Evolutionary conservation across 2,329 filamentous ascomycete species (phyloP).

Genomic region (Trichoderma arundinaceum): DNA sequence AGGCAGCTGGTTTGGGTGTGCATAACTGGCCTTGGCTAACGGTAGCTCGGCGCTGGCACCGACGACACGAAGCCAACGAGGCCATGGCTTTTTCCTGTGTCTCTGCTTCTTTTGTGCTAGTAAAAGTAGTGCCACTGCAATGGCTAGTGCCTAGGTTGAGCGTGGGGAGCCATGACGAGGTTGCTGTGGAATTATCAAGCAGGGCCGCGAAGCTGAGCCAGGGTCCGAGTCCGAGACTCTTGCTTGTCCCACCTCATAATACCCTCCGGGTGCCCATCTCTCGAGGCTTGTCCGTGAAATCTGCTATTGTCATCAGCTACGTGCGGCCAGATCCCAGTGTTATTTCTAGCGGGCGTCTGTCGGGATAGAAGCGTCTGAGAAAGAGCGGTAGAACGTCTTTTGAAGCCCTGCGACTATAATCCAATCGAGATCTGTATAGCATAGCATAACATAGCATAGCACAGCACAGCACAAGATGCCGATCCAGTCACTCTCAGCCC

Average conservation of each 20-base stretch:
- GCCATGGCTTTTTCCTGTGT: not conserved
- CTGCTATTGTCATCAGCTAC: slow-evolving; percentile 1
- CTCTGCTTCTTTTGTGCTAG: not conserved
- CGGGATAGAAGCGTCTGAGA: not conserved
- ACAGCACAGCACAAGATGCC: slow-evolving; percentile 62
- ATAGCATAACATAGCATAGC: not conserved
- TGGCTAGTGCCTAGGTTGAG: not conserved
- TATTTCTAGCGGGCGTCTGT: not conserved
- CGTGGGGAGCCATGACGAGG: not conserved
- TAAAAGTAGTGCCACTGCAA: not conserved
- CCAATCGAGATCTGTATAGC: not conserved
- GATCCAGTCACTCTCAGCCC: slow-evolving; percentile 67
- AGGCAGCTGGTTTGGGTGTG: not conserved
- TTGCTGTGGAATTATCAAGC: not conserved
- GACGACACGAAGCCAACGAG: not conserved
- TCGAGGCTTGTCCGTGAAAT: not conserved
- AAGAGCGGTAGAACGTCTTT: not conserved
- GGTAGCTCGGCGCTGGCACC: not conserved
- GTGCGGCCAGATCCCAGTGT: not conserved
- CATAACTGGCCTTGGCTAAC: not conserved
- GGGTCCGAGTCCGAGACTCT: not conserved
- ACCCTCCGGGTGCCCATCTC: not conserved
- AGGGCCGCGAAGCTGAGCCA: not conserved
- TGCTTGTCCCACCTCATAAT: slow-evolving; percentile 3
- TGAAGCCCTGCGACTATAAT: no score